Conservation (phyloP, 192 early-diverging fungal genomes). For the Kappamyces sp. region DNA sequence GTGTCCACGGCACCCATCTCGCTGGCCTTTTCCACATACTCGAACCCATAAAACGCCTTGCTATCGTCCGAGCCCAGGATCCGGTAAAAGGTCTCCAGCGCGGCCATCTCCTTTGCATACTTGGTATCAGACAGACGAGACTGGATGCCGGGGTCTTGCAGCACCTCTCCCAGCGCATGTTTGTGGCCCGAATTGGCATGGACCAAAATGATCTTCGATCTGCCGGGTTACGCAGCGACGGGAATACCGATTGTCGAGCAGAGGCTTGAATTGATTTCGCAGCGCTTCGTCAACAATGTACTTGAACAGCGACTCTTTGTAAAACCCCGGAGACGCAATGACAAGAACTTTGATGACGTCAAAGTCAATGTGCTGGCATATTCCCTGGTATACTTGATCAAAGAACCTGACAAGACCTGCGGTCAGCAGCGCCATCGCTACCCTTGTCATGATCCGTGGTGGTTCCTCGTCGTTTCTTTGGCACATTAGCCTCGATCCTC, state of each 20-base stretch:
- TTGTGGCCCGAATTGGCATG: slow-evolving; percentile 96
- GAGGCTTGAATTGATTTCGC: slow-evolving; percentile 66
- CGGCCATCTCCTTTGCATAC: slow-evolving; percentile 73
- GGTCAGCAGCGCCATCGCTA: slow-evolving; percentile 6
- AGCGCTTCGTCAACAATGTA: slow-evolving; percentile 82
- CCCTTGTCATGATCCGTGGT: slow-evolving; percentile 85
- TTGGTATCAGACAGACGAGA: slow-evolving; percentile 84
- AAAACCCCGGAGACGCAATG: slow-evolving; percentile 93
- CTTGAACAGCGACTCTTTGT: slow-evolving; percentile 79
- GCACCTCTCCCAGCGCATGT: slow-evolving; percentile 88
- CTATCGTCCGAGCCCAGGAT: slow-evolving; percentile 86
- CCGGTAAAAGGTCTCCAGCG: slow-evolving; percentile 79
- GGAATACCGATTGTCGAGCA: slow-evolving; percentile 61
- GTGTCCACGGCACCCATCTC: slow-evolving; percentile 82
- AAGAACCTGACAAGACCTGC: slow-evolving; percentile 60
- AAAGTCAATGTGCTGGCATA: slow-evolving; percentile 86
- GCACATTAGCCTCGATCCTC: slow-evolving; percentile 83
- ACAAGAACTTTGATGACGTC: slow-evolving; percentile 92
- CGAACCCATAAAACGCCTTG: slow-evolving; percentile 87
- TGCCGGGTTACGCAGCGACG: slow-evolving; percentile 8
- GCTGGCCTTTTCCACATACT: slow-evolving; percentile 76
- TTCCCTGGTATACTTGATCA: slow-evolving; percentile 83
- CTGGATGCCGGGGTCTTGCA: slow-evolving; percentile 77
- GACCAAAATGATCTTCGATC: slow-evolving; percentile 78
- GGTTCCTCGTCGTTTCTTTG: slow-evolving; percentile 87